Evolutionary conservation across 1,284 basidiomycete species (phyloP), one percentile per base, ranked within the genome.

Genomic region (Apiotrichum gamsii): DNA sequence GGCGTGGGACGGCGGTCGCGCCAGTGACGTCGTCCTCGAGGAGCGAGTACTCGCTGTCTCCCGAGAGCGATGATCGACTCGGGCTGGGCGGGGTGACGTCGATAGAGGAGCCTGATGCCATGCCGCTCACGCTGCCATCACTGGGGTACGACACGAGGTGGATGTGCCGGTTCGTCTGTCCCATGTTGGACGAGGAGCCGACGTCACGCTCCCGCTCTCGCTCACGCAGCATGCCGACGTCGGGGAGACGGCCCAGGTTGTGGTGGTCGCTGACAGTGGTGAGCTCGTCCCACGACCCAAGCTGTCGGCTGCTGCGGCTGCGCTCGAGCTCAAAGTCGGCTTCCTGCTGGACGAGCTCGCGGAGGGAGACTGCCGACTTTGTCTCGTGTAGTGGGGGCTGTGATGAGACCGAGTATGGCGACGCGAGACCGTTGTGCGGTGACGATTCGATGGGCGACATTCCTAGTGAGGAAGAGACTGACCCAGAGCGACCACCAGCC

Each of bases 401-500:
- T 1, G 54, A 43, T 1, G 54, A 56, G 38, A 52, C 41, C 13
- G 51, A 39, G 45, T 56, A 56, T 4, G 54, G 54, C 10, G 54
- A 56, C 15, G 24, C 21, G 15, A 47, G 47, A 30, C 36, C 25
- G 4, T 43, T 23, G 21, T 32, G 39, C n/a, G 39, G 33, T 15
- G 47, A 35, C 20, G 47, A 36, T 25, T 52, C 47, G 38, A 50
- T 47, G 19, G 54, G 51, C 4, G 51, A 48, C 20, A 52, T 46
- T 24, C 58, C 57, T 16, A 67, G 51, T 4, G 56, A 61, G 2
- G 63, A 63, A 4, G 63, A 60, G 14, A 62, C 53, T 9, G 63
- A 65, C 6, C 54, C 55, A n/a, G 59, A 59, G n/a, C 65, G 64
- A 18, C 52, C 55, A n/a, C 66, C 68, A 9, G 68, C 66, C 14